Evolutionary conservation across 1,139 yeast species (phyloP).

Genomic region (Yamadazyma aaseri): DNA sequence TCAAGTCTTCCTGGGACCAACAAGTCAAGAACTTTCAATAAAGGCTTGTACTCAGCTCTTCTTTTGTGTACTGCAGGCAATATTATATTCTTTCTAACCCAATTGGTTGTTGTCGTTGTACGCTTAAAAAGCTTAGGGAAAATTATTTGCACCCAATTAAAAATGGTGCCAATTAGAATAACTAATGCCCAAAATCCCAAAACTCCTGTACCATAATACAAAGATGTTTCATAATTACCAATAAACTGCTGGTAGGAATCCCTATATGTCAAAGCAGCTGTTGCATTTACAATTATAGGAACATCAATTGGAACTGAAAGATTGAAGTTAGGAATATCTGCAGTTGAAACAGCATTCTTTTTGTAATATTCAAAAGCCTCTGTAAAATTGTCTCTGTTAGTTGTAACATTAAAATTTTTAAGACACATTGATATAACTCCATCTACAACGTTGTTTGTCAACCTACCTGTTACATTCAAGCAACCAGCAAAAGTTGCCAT

Average conservation of each 20-base stretch:
- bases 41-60: constrained; percentile 22
- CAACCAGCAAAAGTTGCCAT: constrained; percentile 16
- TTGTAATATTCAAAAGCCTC: constrained; percentile 19
- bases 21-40: constrained; percentile 20
- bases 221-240: constrained; percentile 38
- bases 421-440: constrained; percentile 12
- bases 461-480: constrained; percentile 2
- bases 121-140: constrained; percentile 24
- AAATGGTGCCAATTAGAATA: constrained; percentile 36
- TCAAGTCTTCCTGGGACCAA: constrained; percentile 32
- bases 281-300: constrained; percentile 23
- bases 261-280: constrained; percentile 14
- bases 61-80: constrained; percentile 30
- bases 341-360: constrained; percentile 17
- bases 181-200: constrained; percentile 51
- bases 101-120: constrained; percentile 24
- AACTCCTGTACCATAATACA: constrained; percentile 48
- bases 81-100: constrained; percentile 28
- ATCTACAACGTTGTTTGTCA: not conserved
- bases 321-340: constrained; percentile 24
- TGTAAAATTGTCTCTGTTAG: constrained; percentile 18
- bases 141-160: constrained; percentile 39
- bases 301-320: constrained; percentile 17
- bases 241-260: constrained; percentile 27
- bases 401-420: constrained; percentile 9